A percentile compares a stretch with the other conserved stretches of the same genome.
phyloP scores from a whole-genome alignment of 345 rosid species.

The Luvunga scandens region DNA sequence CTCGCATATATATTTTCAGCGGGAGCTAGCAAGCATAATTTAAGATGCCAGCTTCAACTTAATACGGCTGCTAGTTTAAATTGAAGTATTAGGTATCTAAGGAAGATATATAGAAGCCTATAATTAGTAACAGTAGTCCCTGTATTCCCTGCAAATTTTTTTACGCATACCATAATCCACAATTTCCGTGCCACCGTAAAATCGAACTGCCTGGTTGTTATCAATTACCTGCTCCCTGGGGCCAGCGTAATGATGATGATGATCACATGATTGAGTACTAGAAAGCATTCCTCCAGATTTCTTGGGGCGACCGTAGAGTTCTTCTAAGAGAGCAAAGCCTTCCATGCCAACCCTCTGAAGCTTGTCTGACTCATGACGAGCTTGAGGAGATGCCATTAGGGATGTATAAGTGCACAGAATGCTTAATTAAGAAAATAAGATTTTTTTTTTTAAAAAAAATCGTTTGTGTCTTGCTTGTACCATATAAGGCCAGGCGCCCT shows the following conservation, averaged over 20 bases:
- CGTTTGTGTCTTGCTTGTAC: not conserved
- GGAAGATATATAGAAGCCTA: not conserved
- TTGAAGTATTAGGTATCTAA: not conserved
- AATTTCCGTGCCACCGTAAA: not conserved
- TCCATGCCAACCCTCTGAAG: slow-evolving; percentile 14
- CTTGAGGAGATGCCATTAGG: not conserved
- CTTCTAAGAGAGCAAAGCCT: slow-evolving; percentile 14
- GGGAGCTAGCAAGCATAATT: not conserved
- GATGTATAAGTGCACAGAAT: not conserved
- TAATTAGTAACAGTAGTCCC: not conserved
- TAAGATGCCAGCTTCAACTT: not conserved
- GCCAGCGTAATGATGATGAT: not conserved
- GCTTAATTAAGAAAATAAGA: not conserved
- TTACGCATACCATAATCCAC: not conserved
- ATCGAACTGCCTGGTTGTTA: not conserved
- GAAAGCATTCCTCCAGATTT: not conserved
- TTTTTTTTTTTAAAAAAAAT: not conserved
- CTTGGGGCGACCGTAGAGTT: not conserved
- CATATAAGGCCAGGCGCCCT: not conserved
- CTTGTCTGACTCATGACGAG: not conserved
- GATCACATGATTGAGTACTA: not conserved
- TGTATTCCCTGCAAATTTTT: too few relatives aligned
- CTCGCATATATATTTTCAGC: too few relatives aligned
- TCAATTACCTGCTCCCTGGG: not conserved
- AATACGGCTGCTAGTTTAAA: too few relatives aligned